Base-by-base conservation (phyloP, 2,329 filamentous ascomycete species). In the Fusarium nematophilum region DNA sequence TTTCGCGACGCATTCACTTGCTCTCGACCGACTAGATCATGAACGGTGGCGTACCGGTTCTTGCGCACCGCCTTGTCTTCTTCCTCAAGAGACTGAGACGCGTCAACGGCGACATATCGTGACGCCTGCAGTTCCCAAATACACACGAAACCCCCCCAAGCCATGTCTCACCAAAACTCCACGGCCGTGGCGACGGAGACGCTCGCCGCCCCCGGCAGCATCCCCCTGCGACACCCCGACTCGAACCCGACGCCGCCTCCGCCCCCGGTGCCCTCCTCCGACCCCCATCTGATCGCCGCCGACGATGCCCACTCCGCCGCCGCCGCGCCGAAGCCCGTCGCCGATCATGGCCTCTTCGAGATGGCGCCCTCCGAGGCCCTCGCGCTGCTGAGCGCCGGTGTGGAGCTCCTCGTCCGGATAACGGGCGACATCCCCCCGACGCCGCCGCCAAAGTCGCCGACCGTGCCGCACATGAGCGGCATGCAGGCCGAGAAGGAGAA, bases 361-460 rank as follows among this genome's bases (percentile, higher is more conserved):
- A 82, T 97, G 56, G 79, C 87, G 1, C 87, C 92, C 4, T 81
- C 89, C 45, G 87, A 87, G 3, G 93, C 93, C 5, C 83, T 98
- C 70, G 90, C 89, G 70, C 80, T 96, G 61, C 83, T 98, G n/a
- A 88, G 88, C 64, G 82, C 86, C 31, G 86, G 86, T 53, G 80
- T 93, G 57, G 90, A 93, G 67, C 82, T 86, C 4, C 81, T 95
- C 45, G 89, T 92, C 23, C 83, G 84, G 60, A 81, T 89, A 54
- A 91, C 90, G 2, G 90, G 91, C 70, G 91, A 96, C 69, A 81
- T 95, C 10, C 91, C 91, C 17, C 90, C 90, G 13, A 95, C 89
- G n/a, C 91, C 90, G 50, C 89, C 90, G 5, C 83, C 88, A 2
- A 83, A 82, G 47, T 83, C 82, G 18, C 85, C 86, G 0, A 83